A percentile compares a stretch with the other conserved stretches of the same genome.
These are phyloP conservation scores for Bothriochloa decipiens DNA, from an alignment of 176 grass and related monocot species.

Conservation along the genomic window DNA sequence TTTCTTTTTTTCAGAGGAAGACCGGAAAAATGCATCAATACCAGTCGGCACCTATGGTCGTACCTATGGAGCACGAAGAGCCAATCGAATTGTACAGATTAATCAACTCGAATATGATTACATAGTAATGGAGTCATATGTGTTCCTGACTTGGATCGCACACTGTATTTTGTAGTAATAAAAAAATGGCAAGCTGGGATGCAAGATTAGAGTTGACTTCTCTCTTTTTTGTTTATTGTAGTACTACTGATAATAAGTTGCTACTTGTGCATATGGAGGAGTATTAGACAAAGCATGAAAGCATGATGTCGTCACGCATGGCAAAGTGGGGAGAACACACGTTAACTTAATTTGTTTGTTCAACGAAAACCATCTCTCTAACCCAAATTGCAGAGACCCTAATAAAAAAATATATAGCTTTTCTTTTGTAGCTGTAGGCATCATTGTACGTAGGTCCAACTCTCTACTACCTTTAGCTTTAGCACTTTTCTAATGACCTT, in stretches of 20 bases:
- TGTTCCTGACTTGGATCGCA: constrained; percentile 20
- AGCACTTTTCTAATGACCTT: background rate
- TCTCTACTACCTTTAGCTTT: constrained; percentile 1
- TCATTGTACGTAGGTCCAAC: constrained; percentile 13
- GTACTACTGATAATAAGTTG: background rate
- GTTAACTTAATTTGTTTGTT: background rate
- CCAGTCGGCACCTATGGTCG: background rate
- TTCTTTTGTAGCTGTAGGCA: background rate
- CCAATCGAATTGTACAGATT: background rate
- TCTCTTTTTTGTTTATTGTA: background rate
- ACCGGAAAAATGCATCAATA: background rate
- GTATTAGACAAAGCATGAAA: background rate
- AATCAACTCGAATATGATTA: background rate
- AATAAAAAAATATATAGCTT: background rate
- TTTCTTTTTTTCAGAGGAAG: background rate
- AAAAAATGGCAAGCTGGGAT: constrained; percentile 6
- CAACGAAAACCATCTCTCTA: background rate
- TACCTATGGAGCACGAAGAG: background rate
- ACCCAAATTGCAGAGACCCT: background rate
- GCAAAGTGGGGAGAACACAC: background rate
- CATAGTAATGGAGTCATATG: background rate
- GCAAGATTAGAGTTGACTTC: constrained; percentile 19
- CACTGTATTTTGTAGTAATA: background rate
- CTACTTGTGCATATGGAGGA: background rate
- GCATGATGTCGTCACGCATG: background rate